Base-by-base conservation (phyloP, 192 early-diverging fungal genomes). In the Coemansia sp. region DNA sequence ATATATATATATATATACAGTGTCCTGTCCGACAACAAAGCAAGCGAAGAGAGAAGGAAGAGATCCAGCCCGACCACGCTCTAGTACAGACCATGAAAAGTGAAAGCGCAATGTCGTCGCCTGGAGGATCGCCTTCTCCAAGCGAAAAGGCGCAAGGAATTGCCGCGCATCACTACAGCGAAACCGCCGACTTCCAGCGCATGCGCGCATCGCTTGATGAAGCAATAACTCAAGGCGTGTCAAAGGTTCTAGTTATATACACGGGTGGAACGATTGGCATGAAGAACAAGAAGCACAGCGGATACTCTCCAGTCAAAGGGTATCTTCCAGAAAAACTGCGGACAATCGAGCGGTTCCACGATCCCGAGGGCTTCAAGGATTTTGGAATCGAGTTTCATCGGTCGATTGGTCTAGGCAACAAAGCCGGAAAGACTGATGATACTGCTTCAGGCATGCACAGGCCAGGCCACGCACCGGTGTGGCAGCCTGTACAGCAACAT, bases 201-300 rank as follows among this genome's bases (percentile, higher is more conserved):
- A 82, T 71, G 68, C 84, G 82, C 14, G 83, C 76, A 2, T 73
- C 85, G 53, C 77, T 75, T 19, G 85, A 87, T 16, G 88, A 86
- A 42, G 87, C 87, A 74, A 76, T 90, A n/a, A 87, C 83, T 37
- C 87, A 86, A 60, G 92, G 90, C 69, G 84, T 93, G 16, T 93
- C 92, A 11, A 77, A 89, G 41, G 93, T 97, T 2, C 79, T 98
- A 22, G 74, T 97, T 11, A 91, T 97, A 40, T 99, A 98, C 82
- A 98, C 96, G 4, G 97, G 97, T 65, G 97, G 95, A 14, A 96
- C 93, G 0, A 94, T 95, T 70, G 93, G 94, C 17, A 97, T 96
- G 94, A 90, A 88, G 70, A 81, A 91, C 59, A 88, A 89, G 55
- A 82, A 76, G 16, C 66, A 81, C 38, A 77, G 88, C 45, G 93